Evolutionary conservation across 257 asterid genomes (phyloP), one percentile per base, ranked within the genome.

Genomic region (Primulina eburnea): DNA sequence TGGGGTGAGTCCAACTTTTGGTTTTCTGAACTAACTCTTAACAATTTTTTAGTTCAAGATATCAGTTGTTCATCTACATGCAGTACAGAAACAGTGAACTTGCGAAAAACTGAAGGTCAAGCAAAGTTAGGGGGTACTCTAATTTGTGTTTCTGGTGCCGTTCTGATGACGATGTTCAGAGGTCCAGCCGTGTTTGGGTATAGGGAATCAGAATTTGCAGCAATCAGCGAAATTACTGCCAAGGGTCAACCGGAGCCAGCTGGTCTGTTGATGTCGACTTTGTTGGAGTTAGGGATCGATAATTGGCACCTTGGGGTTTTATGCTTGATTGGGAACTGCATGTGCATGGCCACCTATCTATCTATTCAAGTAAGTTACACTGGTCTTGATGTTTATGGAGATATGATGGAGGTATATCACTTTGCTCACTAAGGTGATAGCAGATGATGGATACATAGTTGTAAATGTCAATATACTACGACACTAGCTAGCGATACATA

Each of bases 261-360:
- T 68, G 97, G 95, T 73, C 85, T 87, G 96, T 78, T 89, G 65
- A 28, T 88, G 76, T 82, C 93, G 69, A 79, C 81, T 73, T 78
- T 85, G 61, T 69, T 86, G 77, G 92, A 85, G 43, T 64, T 81
- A 29, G 96, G 97, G 53, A 72, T 94, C 24, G 95, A 89, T 78
- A 77, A 73, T 75, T 94, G 97, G 97, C 91, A 89, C 80, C 76
- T 94, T 6, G 99, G 99, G 26, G 96, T 89, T 67, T 68, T 94
- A 73, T 94, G 97, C 79, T 82, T 94, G 57, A 82, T 91, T 60
- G 99, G 97, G 73, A 91, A 94, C 82, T 94, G 99, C 80, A 83
- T 91, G 86, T 88, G 97, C 78, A 83, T 91, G 97, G 96, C 97
- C 30, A 79, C 92, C 58, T 94, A 85, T 80, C 79, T 94, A 56